Base-by-base conservation (phyloP, 2,329 filamentous ascomycete species). In the Aspergillus neotritici region DNA sequence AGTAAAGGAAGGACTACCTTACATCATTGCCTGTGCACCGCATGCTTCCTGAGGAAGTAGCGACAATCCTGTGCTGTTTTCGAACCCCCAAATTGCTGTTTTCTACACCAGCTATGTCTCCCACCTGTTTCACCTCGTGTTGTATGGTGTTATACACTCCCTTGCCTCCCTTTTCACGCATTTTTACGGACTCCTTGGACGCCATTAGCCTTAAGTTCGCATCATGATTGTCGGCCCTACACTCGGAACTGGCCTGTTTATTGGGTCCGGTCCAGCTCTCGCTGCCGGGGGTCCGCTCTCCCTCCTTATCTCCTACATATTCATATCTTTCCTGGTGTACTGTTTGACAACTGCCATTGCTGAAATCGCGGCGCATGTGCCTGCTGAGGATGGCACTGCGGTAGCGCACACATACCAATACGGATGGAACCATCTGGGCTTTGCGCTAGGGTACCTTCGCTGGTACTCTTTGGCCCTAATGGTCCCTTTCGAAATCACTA, bases 171-270 rank as follows among this genome's bases (percentile, higher is more conserved):
- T 37, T 33, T 14, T 35, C 12, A 32, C 41, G 35, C 21, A 25
- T 25, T 9, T 38, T 46, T 30, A 37, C 35, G 17, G 36, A 15
- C 16, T 37, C 43, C 50, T 43, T 42, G 38, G 32, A 34, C 41
- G 34, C 31, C 69, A 76, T 48, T 41, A 54, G 53, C 44, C 17
- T 47, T 52, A 56, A 29, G 33, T 32, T 13, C 31, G 28, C 57
- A 79, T 79, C 55, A 81, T 82, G 54, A 75, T 76, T 25, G 66
- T 81, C 21, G 75, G 76, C 35, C 76, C 77, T 48, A 78, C 76
- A 13, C 76, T 80, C 44, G 71, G 73, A 39, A 77, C 75, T 4
- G 76, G 76, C 47, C 55, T 78, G 5, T 78, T 80, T 58, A 63
- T 79, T 38, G 74, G 75, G 47, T 71, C 74, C 11, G 76, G 77